Evolutionary conservation across 148 eudicot species (phyloP).

Genomic region (Limonium bicolor): DNA sequence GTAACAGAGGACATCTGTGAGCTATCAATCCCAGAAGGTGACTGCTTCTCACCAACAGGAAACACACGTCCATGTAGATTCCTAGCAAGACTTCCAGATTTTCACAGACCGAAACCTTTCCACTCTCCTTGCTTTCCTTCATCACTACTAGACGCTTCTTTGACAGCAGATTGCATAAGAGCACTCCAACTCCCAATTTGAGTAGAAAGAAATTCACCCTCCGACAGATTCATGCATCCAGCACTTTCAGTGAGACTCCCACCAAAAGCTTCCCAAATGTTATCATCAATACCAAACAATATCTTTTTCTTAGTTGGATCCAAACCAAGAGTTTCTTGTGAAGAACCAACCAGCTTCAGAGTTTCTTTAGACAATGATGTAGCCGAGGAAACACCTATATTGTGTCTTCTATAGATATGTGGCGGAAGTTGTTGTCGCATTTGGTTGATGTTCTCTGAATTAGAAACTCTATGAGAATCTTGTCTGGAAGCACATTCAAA

Average conservation of each 20-base stretch:
- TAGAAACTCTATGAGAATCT: slow-evolving; percentile 2
- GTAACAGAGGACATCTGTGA: slow-evolving; percentile 14
- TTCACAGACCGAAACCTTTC: slow-evolving; percentile 50
- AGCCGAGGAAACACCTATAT: slow-evolving; percentile 15
- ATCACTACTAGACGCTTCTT: slow-evolving; percentile 54
- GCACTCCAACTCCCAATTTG: slow-evolving; percentile 85
- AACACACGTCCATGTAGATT: slow-evolving; percentile 18
- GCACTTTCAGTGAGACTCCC: slow-evolving; percentile 12
- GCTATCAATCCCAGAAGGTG: slow-evolving; percentile 18
- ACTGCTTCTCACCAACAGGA: slow-evolving; percentile 19
- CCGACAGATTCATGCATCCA: slow-evolving; percentile 15
- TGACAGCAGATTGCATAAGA: slow-evolving; percentile 79
- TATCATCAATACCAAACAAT: slow-evolving; percentile 39
- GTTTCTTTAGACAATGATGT: slow-evolving; percentile 7
- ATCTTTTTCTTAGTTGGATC: slow-evolving; percentile 63
- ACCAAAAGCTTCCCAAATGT: slow-evolving; percentile 35
- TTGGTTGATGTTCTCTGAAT: slow-evolving; percentile 9
- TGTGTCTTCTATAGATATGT: slow-evolving; percentile 16
- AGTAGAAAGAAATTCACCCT: slow-evolving; percentile 21
- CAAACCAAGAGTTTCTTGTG: slow-evolving; percentile 19
- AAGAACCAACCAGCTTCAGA: slow-evolving; percentile 6
- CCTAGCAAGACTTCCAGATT: slow-evolving; percentile 20
- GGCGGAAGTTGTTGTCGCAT: slow-evolving; percentile 8
- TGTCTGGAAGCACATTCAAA: slow-evolving; percentile 15
- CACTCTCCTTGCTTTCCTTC: slow-evolving; percentile 48